phyloP scores from a whole-genome alignment of 2,329 filamentous ascomycete genomes.

The Aureobasidium subglaciale region DNA sequence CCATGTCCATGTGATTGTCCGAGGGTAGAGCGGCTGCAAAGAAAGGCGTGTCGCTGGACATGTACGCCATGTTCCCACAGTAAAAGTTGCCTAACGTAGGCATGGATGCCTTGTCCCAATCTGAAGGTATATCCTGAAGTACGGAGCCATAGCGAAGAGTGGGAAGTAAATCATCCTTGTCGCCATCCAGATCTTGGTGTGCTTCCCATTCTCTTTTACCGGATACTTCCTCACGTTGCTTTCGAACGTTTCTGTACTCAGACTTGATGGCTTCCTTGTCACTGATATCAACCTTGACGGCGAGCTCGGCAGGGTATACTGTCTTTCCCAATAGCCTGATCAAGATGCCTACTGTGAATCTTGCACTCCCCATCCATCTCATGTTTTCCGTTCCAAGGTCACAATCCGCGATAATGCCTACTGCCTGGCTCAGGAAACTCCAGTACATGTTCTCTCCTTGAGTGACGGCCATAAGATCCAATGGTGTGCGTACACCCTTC shows the following conservation, averaged over 20 bases:
- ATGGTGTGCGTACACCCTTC: conserved; percentile 75
- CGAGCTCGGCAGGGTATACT: conserved; percentile 82
- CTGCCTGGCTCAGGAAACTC: conserved; percentile 83
- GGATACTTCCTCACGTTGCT: conserved; percentile 22
- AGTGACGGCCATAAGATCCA: conserved; percentile 84
- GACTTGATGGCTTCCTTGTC: conserved; percentile 67
- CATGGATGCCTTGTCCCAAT: conserved; percentile 67
- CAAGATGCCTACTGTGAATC: conserved; percentile 83
- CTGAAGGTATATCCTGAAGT: conserved; percentile 65
- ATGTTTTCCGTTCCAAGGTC: conserved; percentile 87
- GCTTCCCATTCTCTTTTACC: conserved; percentile 22
- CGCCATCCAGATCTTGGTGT: conserved; percentile 19
- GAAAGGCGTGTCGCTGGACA: conserved; percentile 81
- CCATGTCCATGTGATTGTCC: conserved; percentile 80
- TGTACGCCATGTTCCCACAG: conserved; percentile 88
- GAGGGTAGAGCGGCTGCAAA: conserved; percentile 75
- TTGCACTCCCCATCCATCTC: conserved; percentile 81
- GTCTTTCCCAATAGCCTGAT: conserved; percentile 67
- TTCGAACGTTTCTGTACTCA: conserved; percentile 51
- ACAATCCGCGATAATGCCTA: conserved; percentile 83
- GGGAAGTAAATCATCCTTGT: conserved; percentile 47
- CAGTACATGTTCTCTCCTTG: conserved; percentile 68
- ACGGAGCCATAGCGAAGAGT: conserved; percentile 71
- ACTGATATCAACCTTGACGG: conserved; percentile 72
- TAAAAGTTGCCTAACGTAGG: conserved; percentile 88